Evolutionary conservation across 192 early-diverging fungal genomes (phyloP), one percentile per base, ranked within the genome.

Genomic region (Coemansia interrupta): DNA sequence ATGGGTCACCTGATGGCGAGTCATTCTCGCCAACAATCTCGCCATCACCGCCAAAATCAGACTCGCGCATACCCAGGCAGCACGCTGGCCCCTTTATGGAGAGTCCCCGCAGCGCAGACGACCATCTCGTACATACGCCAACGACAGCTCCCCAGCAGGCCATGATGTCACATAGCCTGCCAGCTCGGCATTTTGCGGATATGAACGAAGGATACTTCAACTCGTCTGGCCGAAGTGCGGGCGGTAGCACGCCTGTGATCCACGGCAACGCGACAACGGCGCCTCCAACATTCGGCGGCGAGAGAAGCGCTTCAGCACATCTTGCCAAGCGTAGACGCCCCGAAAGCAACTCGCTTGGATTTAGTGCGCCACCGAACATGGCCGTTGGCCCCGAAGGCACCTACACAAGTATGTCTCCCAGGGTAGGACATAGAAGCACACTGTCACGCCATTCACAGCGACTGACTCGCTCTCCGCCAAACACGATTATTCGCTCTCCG

Each of bases 21-120:
- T 23, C 66, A 11, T 79, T 70, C 43, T 79, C 65, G 20, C 76
- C 76, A 19, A 64, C 71, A 5, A 60, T 73, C 24, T 79, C 76
- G 29, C 70, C 76, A 0, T 72, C 76, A 17, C 76, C 76, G 24
- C 70, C 71, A 38, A 45, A 61, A 43, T 46, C 51, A 18, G 51
- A 30, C 56, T 17, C 64, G 49, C 56, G 61, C 20, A 19, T 26
- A 10, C 17, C 39, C n/a, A 14, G 18, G 11, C 28, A 42, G 15
- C 54, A 55, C n/a, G 32, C 64, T 0, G 38, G 49, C 53, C 18
- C 61, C 19, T 57, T 61, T 56, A 54, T 63, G 57, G 68, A 68
- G 0, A 71, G 62, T 13, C 65, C 68, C 1, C 50, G 54, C 54
- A 49, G 54, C 22, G 29, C 46, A 30, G 52, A 56, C 30, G 19